Conservation (phyloP, 1,284 basidiomycete species). For the Malassezia vespertilionis region DNA sequence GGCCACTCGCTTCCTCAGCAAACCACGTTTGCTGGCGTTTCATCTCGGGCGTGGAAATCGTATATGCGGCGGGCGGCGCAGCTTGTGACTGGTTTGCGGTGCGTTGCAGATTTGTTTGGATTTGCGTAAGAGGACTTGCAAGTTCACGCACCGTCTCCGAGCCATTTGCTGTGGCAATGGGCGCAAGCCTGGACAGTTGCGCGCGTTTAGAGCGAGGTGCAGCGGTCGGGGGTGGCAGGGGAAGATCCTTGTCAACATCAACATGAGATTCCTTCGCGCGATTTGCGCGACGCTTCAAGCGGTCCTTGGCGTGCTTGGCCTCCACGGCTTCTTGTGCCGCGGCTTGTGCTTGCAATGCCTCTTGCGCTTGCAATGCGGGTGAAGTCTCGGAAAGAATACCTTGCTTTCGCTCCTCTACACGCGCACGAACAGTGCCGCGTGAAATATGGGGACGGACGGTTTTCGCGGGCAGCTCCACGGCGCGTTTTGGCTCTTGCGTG, state of each 20-base stretch:
- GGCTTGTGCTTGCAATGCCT: slow-evolving; percentile 6
- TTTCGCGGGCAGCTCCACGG: slow-evolving; percentile 6
- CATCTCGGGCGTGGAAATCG: neutral
- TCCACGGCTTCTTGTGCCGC: neutral
- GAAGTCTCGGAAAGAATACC: slow-evolving; percentile 22
- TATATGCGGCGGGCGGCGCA: neutral
- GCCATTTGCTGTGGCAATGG: slow-evolving; percentile 17
- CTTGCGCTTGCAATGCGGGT: neutral
- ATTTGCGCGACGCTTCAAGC: no score
- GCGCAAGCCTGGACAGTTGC: no score
- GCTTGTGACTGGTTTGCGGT: neutral
- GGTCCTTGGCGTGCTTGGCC: no score
- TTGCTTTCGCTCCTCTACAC: slow-evolving; percentile 18
- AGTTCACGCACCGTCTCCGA: no score
- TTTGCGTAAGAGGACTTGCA: slow-evolving; percentile 1
- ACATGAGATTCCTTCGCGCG: no score
- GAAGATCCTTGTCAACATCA: no score
- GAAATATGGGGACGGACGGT: slow-evolving; percentile 39
- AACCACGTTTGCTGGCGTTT: slow-evolving; percentile 12
- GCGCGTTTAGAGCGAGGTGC: no score
- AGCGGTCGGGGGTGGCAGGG: no score
- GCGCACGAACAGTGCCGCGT: slow-evolving; percentile 36
- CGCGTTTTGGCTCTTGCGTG: slow-evolving; percentile 7
- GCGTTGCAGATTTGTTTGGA: neutral
- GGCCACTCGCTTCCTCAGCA: neutral